Evolutionary conservation across 2,329 filamentous ascomycete species (phyloP), one percentile per base, ranked within the genome.

Genomic region (Westerdykella sp.): DNA sequence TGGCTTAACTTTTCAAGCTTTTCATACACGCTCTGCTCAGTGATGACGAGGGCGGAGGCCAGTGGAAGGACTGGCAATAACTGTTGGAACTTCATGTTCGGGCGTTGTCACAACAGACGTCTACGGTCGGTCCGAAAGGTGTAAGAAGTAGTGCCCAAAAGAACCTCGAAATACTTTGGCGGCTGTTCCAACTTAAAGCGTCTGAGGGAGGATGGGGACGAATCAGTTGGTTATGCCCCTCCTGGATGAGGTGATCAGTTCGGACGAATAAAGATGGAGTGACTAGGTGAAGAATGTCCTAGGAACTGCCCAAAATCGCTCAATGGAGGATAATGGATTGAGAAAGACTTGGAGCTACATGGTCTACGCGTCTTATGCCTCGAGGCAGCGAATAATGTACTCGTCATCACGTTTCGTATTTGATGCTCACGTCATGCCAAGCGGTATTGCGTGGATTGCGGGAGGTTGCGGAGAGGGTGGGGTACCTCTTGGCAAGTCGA

Each of bases 1-100:
- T 56, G 52, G 36, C 51, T 51, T 13, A 54, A 50, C 39, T 56
- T 59, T 28, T 63, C 56, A 28, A 64, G 46, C 39, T 54, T 60
- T 35, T 67, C 64, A 46, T 75, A 68, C 15, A 76, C 63, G 42
- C 73, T 56, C 49, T 75, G 68, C 38, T 76, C 69, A 13, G 76
- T 75, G 39, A 80, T 65, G 45, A 79, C 73, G 41, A 79, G 70
- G 21, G 76, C 76, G 41, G 73, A 65, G 48, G 70, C 64, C 39
- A 75, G 49, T 23, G 74, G 73, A 53, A 72, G 70, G 39, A 78
- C 63, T 44, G 74, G 71, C 47, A 79, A 56, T 36, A 78, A 51
- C 38, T 65, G 64, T 40, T 63, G 61, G 56, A 75, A 63, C 65
- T 70, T 76, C 75, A 78, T 78, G 36, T 47, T 68, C 51, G 39